Evolutionary conservation across 495 filamentous ascomycete genomes (phyloP).

Genomic region (Penicillium ochrochloron): DNA sequence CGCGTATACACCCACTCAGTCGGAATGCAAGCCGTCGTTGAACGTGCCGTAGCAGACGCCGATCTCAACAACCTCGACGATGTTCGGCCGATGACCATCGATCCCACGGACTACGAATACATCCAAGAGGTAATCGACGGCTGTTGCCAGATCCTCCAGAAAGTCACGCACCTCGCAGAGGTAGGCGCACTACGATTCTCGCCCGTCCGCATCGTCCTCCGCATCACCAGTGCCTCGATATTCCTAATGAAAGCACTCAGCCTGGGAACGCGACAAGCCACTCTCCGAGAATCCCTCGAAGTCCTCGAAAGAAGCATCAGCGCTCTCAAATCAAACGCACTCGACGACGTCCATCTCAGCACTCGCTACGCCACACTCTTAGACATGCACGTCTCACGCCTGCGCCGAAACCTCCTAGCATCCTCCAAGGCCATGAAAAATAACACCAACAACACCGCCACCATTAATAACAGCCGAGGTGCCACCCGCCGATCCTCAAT

Average conservation of each 20-base stretch:
- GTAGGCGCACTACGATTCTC: constrained; percentile 51
- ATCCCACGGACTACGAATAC: constrained; percentile 57
- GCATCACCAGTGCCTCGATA: constrained; percentile 56
- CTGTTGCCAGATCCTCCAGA: constrained; percentile 55
- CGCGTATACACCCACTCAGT: constrained; percentile 59
- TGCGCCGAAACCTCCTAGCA: constrained; percentile 48
- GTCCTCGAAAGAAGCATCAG: constrained; percentile 53
- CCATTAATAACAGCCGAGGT: constrained; percentile 23
- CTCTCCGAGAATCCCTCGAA: constrained; percentile 53
- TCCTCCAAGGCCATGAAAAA: constrained; percentile 38
- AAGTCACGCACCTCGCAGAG: constrained; percentile 49
- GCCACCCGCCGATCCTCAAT: constrained; percentile 36
- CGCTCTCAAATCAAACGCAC: constrained; percentile 52
- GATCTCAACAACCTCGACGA: constrained; percentile 45
- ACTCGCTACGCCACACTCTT: constrained; percentile 55
- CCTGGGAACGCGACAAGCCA: constrained; percentile 52
- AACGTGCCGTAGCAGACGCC: constrained; percentile 48
- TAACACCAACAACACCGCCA: background rate
- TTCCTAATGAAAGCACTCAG: constrained; percentile 60
- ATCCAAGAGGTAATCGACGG: constrained; percentile 61
- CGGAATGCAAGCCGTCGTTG: constrained; percentile 59
- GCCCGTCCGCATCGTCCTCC: constrained; percentile 57
- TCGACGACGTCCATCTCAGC: constrained; percentile 59
- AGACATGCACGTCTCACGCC: constrained; percentile 53
- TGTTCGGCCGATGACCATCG: constrained; percentile 52